Conservation (phyloP, 345 rosid genomes). For the Eutrema japonicum region DNA sequence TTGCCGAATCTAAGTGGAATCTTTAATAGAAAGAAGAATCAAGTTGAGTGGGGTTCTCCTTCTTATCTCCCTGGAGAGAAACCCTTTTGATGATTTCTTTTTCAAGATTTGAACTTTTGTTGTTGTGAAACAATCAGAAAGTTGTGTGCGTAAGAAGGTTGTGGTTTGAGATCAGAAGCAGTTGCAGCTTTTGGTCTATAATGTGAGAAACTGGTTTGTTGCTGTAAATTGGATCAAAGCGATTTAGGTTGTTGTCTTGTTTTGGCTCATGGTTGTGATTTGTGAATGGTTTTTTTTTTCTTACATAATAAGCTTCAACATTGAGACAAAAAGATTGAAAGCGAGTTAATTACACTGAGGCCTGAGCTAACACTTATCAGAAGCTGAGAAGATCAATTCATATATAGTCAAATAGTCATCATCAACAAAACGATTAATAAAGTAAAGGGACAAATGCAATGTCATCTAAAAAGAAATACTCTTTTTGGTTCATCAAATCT, state of each 20-base stretch:
- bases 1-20: slow-evolving; percentile 69
- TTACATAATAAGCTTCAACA: not conserved
- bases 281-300: not conserved
- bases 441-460: no score
- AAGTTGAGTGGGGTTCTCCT: slow-evolving; percentile 81
- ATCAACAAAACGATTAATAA: no score
- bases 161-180: slow-evolving; percentile 33
- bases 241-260: slow-evolving; percentile 20
- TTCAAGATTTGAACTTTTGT: slow-evolving; percentile 36
- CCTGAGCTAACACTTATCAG: no score
- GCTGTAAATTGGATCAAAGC: slow-evolving; percentile 45
- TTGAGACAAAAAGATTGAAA: no score
- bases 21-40: slow-evolving; percentile 80
- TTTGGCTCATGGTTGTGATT: slow-evolving; percentile 12
- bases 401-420: no score
- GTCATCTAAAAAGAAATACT: no score
- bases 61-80: slow-evolving; percentile 79
- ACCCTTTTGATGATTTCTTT: slow-evolving; percentile 52
- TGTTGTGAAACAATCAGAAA: slow-evolving; percentile 24
- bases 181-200: slow-evolving; percentile 26
- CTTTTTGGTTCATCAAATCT: no score
- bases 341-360: no score
- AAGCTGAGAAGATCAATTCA: no score
- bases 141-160: slow-evolving; percentile 25
- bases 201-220: slow-evolving; percentile 35